Percentiles rank a stretch among this genome's conserved stretches.
Evolutionary conservation across 2,329 filamentous ascomycete genomes (phyloP).

Genomic region (Cytospora mali): DNA sequence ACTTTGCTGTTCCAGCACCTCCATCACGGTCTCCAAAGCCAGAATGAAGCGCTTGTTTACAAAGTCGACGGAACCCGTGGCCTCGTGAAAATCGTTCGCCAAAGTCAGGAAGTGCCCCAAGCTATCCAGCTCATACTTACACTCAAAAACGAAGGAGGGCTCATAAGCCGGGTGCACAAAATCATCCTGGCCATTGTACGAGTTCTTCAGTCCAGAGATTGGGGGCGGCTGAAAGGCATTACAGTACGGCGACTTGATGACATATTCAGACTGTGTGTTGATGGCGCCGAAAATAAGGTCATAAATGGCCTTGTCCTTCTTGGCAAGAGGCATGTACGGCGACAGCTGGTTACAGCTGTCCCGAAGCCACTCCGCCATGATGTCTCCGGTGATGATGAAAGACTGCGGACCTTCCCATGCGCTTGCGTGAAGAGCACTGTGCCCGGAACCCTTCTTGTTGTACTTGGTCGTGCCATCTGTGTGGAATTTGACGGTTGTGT

Average conservation of each 20-base stretch:
- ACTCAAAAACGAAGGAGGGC: constrained; percentile 85
- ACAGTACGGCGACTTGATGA: constrained; percentile 94
- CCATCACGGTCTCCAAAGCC: constrained; percentile 74
- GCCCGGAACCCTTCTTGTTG: constrained; percentile 42
- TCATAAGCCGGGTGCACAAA: constrained; percentile 85
- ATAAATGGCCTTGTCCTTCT: constrained; percentile 76
- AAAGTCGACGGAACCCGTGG: constrained; percentile 78
- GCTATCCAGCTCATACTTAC: constrained; percentile 98
- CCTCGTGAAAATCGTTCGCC: constrained; percentile 81
- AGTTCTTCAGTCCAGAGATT: constrained; percentile 72
- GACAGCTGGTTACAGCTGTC: constrained; percentile 90
- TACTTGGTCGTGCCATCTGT: constrained; percentile 57
- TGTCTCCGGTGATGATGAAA: constrained; percentile 90
- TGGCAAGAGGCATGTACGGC: constrained; percentile 84
- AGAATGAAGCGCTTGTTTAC: constrained; percentile 76
- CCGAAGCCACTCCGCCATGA: constrained; percentile 90
- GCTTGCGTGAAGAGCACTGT: constrained; percentile 49
- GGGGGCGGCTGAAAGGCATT: constrained; percentile 97
- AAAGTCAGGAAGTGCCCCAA: constrained; percentile 88
- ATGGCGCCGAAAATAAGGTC: constrained; percentile 88
- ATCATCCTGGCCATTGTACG: constrained; percentile 81
- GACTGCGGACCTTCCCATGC: constrained; percentile 85
- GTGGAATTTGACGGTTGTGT: constrained; percentile 89
- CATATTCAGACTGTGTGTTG: constrained; percentile 93
- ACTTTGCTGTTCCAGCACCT: constrained; percentile 77